Percentiles rank a stretch among this genome's conserved stretches.
Conservation (phyloP, 2,329 filamentous ascomycete genomes). For the Penicillium sp. region DNA sequence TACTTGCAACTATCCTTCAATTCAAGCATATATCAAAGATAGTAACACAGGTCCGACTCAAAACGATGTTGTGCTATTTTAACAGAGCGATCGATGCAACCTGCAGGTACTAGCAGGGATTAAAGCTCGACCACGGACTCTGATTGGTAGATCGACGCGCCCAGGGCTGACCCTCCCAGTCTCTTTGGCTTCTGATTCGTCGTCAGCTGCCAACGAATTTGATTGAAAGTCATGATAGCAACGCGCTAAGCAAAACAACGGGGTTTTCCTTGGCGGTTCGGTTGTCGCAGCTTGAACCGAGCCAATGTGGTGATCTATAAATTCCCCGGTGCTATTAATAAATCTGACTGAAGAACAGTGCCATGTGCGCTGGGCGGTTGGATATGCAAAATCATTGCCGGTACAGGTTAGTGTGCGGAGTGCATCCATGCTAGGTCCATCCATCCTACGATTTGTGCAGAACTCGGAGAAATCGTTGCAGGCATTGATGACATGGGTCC, state of each 20-base stretch:
- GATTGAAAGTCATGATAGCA: slow-evolving; percentile 14
- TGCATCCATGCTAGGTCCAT: not conserved
- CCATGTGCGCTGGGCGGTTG: slow-evolving; percentile 19
- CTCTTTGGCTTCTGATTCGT: slow-evolving; percentile 15
- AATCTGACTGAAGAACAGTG: slow-evolving; percentile 9
- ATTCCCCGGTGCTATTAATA: slow-evolving; percentile 25
- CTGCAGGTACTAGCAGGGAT: slow-evolving; percentile 25
- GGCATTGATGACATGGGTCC: not conserved
- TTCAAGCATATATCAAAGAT: slow-evolving; percentile 17
- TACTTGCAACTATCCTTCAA: slow-evolving; percentile 8
- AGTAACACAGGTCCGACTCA: slow-evolving; percentile 22
- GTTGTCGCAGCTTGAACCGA: slow-evolving; percentile 3
- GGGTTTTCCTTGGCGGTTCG: slow-evolving; percentile 18
- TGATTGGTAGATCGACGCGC: slow-evolving; percentile 28
- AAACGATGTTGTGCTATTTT: slow-evolving; percentile 28
- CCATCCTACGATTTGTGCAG: not conserved
- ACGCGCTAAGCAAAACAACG: slow-evolving; percentile 28
- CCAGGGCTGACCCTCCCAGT: slow-evolving; percentile 12
- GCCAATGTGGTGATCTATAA: slow-evolving; percentile 7
- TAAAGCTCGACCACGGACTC: slow-evolving; percentile 2
- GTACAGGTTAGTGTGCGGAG: slow-evolving; percentile 25
- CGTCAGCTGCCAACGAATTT: slow-evolving; percentile 10
- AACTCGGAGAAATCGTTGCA: slow-evolving; percentile 3
- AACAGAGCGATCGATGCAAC: slow-evolving; percentile 24
- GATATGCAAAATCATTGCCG: slow-evolving; percentile 18